Percentiles rank a stretch among this genome's conserved stretches.
Conservation (phyloP, 306 rosid genomes). For the Cucumis melo region DNA sequence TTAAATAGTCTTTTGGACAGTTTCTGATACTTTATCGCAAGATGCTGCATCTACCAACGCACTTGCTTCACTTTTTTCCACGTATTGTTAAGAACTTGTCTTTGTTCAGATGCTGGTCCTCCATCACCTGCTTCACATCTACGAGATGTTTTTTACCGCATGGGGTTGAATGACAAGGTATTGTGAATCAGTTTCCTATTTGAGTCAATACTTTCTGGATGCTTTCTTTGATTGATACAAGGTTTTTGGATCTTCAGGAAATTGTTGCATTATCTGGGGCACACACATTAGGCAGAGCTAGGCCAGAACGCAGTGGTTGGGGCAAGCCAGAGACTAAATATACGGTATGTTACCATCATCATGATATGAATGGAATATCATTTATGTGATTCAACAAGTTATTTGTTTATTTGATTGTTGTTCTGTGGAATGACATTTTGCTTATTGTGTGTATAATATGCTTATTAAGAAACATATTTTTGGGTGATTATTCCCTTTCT, state of each 20-base stretch:
- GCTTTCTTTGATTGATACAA: conserved; percentile 10
- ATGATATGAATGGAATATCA: neutral
- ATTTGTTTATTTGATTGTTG: neutral
- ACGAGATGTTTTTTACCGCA: conserved; percentile 83
- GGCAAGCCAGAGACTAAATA: conserved; percentile 96
- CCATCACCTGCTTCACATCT: conserved; percentile 94
- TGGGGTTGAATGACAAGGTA: conserved; percentile 92
- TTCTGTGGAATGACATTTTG: neutral
- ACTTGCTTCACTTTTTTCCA: neutral
- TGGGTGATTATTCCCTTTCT: too few species aligned
- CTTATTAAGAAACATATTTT: neutral
- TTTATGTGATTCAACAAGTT: neutral
- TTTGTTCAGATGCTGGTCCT: conserved; percentile 71
- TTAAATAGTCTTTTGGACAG: neutral
- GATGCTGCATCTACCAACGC: neutral
- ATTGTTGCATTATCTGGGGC: conserved; percentile 97
- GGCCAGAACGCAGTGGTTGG: conserved; percentile 98
- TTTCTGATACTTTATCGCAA: neutral
- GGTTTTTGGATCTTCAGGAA: conserved; percentile 46
- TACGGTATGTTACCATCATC: conserved; percentile 34
- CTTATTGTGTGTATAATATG: neutral
- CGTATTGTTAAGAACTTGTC: conserved; percentile 3
- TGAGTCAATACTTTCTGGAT: neutral
- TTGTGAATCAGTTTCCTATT: conserved; percentile 1
- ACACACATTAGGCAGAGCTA: conserved; percentile 84